Base-by-base conservation (phyloP, 108 stramenopile genomes). In the Nannochloropsis oceanica region DNA sequence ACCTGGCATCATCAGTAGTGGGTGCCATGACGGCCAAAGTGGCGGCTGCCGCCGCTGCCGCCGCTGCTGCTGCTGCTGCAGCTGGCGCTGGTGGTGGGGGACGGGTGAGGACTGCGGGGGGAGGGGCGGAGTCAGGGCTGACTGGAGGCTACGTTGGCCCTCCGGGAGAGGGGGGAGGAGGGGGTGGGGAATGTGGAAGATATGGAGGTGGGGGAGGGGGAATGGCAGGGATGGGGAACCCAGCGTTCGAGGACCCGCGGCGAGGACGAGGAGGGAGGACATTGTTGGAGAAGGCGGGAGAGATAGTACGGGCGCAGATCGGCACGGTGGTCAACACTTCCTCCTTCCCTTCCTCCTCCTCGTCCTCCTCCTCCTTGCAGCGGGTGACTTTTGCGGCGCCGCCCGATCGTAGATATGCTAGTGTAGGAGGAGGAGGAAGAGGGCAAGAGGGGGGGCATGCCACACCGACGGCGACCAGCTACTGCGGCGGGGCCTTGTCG, bases 141-240 rank as follows among this genome's bases (percentile, higher is more conserved):
- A n/a, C n/a, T n/a, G 8, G 59, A 8, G 59, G 59, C 8, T 73
- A 7, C 3, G 2, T 14, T 14, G 7, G 59, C 8, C 59, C 7
- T 8, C 18, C 59, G 7, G 7, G 1, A 2, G 3, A n/a, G 59
- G 59, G 3, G 8, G 59, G 0, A 8, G 59, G 7, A n/a, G n/a
- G n/a, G n/a, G n/a, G n/a, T n/a, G n/a, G n/a, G n/a, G n/a, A n/a
- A n/a, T n/a, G n/a, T n/a, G n/a, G n/a, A n/a, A n/a, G n/a, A n/a
- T n/a, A n/a, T n/a, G 59, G 59, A 85, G 34, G 83, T 27, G 14
- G 14, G 25, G 25, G 26, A 88, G 87, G 89, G 11, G 91, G 93
- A 25, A 95, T 94, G 94, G 90, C 94, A 86, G 96, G 96, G 12
- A 94, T 96, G 84, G 96, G 96, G 14, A 96, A 95, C 86, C 95